Conservation (phyloP, 2,329 filamentous ascomycete species). For the Podosphaera leucotricha region DNA sequence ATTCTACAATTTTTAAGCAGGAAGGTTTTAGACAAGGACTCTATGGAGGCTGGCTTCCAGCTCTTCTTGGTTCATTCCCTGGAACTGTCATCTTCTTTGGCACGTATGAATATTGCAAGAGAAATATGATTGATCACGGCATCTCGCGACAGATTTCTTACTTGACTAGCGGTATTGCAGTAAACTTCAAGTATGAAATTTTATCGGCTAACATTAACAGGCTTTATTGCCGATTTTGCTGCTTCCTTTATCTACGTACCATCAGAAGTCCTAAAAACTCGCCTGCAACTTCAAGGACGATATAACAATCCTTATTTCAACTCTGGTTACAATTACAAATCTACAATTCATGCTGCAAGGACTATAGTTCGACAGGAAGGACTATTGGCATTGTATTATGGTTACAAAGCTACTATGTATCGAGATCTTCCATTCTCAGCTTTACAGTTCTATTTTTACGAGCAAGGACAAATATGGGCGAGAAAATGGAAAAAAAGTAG, state of each 20-base stretch:
- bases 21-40: conserved; percentile 70
- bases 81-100: conserved; percentile 93
- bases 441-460: conserved; percentile 93
- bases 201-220: conserved; percentile 20
- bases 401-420: conserved; percentile 90
- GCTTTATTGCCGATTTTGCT: conserved; percentile 80
- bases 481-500: conserved; percentile 53
- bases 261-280: conserved; percentile 93
- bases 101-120: conserved; percentile 86
- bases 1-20: conserved; percentile 78
- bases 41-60: conserved; percentile 84
- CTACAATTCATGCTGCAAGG: conserved; percentile 58
- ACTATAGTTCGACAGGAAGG: conserved; percentile 74
- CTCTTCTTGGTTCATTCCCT: conserved; percentile 75
- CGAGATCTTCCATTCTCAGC: conserved; percentile 91
- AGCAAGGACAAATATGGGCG: conserved; percentile 71
- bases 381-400: conserved; percentile 67
- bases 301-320: conserved; percentile 87
- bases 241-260: conserved; percentile 89
- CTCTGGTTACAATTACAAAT: conserved; percentile 89
- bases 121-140: conserved; percentile 63
- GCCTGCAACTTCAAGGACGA: conserved; percentile 78
- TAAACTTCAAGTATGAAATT: neutral
- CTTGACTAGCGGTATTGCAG: conserved; percentile 46
- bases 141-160: conserved; percentile 68